phyloP scores from a whole-genome alignment of 2,329 filamentous ascomycete species.

The Zymoseptoria crescenta region DNA sequence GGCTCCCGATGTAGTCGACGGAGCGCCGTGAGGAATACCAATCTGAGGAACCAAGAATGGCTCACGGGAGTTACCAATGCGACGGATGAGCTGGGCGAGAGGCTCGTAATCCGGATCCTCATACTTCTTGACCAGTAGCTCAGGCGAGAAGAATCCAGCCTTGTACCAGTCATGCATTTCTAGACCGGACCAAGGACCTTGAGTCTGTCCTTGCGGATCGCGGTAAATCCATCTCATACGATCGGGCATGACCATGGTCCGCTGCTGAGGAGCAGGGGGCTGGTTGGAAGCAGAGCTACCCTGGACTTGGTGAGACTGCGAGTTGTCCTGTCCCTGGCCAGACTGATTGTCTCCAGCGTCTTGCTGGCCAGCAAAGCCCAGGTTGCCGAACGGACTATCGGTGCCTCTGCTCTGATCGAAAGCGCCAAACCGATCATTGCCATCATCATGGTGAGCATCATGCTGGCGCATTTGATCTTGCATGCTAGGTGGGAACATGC shows the following conservation, averaged over 20 bases:
- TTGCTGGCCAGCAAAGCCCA: conserved; percentile 16
- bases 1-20: conserved; percentile 42
- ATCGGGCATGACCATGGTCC: conserved; percentile 98
- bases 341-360: conserved; percentile 11
- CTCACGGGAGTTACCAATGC: conserved; percentile 94
- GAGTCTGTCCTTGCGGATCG: conserved; percentile 83
- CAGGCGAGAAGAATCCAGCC: conserved; percentile 91
- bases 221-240: conserved; percentile 98
- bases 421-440: conserved; percentile 17
- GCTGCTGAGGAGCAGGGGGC: conserved; percentile 60
- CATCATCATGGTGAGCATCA: conserved; percentile 46
- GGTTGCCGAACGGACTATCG: conserved; percentile 47
- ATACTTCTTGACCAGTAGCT: conserved; percentile 87
- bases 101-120: conserved; percentile 94
- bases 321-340: conserved; percentile 13
- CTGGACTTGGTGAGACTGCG: conserved; percentile 25
- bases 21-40: conserved; percentile 80
- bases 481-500: conserved; percentile 83
- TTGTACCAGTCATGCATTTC: conserved; percentile 99
- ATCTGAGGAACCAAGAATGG: conserved; percentile 97
- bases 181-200: conserved; percentile 89
- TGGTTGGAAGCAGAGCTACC: conserved; percentile 54
- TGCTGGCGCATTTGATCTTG: conserved; percentile 70
- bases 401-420: conserved; percentile 36
- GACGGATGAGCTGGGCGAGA: conserved; percentile 83